A percentile compares a stretch with the other conserved stretches of the same genome.
Conservation (phyloP, 768 basidiomycete genomes). For the Dentipellis fragilis region DNA sequence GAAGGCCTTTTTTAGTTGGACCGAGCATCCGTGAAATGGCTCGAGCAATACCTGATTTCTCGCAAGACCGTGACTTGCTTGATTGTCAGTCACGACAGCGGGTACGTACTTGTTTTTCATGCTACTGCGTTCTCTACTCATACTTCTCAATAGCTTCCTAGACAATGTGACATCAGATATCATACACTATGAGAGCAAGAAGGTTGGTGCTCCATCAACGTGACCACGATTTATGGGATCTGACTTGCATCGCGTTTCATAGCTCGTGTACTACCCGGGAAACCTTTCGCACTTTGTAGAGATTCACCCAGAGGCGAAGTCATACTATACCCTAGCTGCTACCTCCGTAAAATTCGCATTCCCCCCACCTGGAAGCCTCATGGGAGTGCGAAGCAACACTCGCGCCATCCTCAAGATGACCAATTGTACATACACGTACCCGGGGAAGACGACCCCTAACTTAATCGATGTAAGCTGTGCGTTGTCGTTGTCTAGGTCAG, state of each 20-base stretch:
- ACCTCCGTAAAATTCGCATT: constrained; percentile 92
- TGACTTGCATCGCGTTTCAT: constrained; percentile 1
- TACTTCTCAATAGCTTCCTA: constrained; percentile 52
- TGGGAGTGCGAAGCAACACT: constrained; percentile 95
- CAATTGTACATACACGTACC: constrained; percentile 91
- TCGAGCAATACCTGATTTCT: constrained; percentile 77
- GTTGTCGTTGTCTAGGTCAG: constrained; percentile 81
- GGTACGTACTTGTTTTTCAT: constrained; percentile 36
- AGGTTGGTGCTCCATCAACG: constrained; percentile 31
- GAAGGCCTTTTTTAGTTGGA: constrained; percentile 43
- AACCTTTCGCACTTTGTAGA: constrained; percentile 88
- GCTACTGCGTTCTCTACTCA: neutral
- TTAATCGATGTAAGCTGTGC: constrained; percentile 85
- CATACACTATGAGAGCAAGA: constrained; percentile 94
- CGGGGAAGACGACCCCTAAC: constrained; percentile 71
- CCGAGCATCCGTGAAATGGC: constrained; percentile 79
- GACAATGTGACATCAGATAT: constrained; percentile 95
- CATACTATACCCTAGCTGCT: constrained; percentile 93
- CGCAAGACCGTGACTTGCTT: constrained; percentile 83
- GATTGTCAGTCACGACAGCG: constrained; percentile 94
- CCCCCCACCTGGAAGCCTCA: constrained; percentile 89
- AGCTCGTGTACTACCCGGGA: constrained; percentile 91
- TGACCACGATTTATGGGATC: neutral
- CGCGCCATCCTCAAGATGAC: constrained; percentile 90
- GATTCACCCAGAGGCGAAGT: constrained; percentile 85